Evolutionary conservation across 345 rosid species (phyloP), one percentile per base, ranked within the genome.

Genomic region (Salix exigua): DNA sequence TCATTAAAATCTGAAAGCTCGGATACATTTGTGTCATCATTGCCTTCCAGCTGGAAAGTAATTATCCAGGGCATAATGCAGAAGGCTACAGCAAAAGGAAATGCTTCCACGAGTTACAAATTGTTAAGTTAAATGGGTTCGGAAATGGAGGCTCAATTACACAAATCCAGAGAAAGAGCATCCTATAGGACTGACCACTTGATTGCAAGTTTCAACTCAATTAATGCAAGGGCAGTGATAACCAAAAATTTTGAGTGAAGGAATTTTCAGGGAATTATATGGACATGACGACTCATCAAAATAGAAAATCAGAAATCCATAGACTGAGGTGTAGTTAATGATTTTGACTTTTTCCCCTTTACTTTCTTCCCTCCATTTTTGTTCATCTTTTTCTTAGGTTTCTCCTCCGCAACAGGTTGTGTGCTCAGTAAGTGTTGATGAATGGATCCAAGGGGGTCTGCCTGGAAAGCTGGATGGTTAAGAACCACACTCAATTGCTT

Each of bases 391-490:
- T 85, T 87, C 88, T 89, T 88, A 0, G 91, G 87, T 48, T 89
- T 86, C 83, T 87, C 93, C 42, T 89, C 88, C 2, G 38, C n/a
- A 33, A 82, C 81, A 73, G 97, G 94, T 58, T 86, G 93, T 46
- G 89, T 88, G 85, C 85, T 89, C 89, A 74, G 82, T 61, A 92
- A 75, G 33, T 90, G 96, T 77, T 92, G 94, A 70, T 85, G 86
- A 66, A 92, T 87, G 53, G 96, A 88, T 82, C 86, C 94, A 10
- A 91, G 66, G 0, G 98, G 97, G 86, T 96, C 94, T 17, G 85
- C 81, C 78, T 82, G 89, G 80, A 91, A 96, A 42, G 85, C 86
- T 18, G 89, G 94, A 83, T 93, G 87, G 67, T 82, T 85, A 31
- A 89, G 88, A 83, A 93, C 96, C 74, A 80, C 81, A 77, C 71